These are phyloP conservation scores for Tylopilus sp. DNA, from an alignment of 1,284 basidiomycete species.

Conservation along the genomic window DNA sequence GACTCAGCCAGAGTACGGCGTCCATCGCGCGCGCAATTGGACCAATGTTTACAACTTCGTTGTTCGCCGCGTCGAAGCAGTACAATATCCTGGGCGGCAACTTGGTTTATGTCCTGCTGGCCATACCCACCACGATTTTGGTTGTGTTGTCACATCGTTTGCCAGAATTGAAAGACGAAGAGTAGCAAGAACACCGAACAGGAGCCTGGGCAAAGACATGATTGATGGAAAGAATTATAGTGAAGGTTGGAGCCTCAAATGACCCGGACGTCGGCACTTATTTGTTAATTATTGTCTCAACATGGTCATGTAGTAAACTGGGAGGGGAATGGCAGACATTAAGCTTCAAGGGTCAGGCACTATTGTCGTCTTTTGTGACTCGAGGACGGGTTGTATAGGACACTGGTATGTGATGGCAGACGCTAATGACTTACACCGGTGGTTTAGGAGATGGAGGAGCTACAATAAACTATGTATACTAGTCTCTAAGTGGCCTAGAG, in stretches of 20 bases:
- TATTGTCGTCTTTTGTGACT: too few relatives aligned
- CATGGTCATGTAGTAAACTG: too few relatives aligned
- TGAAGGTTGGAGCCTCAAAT: too few relatives aligned
- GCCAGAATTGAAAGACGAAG: constrained; percentile 8
- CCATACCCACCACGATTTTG: constrained; percentile 17
- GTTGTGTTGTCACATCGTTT: constrained; percentile 20
- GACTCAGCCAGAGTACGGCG: constrained; percentile 49
- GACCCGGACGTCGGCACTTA: too few relatives aligned
- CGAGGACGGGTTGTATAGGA: too few relatives aligned
- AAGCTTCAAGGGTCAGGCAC: too few relatives aligned
- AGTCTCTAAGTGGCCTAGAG: not conserved
- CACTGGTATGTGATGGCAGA: too few relatives aligned
- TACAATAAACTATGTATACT: too few relatives aligned
- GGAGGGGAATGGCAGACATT: too few relatives aligned
- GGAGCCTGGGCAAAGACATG: not conserved
- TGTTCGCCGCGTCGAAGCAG: constrained; percentile 4
- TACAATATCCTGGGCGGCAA: constrained; percentile 37
- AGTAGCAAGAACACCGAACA: not conserved
- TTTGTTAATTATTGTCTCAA: too few relatives aligned
- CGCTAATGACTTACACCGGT: not conserved
- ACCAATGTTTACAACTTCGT: not conserved
- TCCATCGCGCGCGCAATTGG: constrained; percentile 50
- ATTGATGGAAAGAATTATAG: too few relatives aligned
- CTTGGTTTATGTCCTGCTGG: constrained; percentile 36
- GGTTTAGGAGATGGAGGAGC: not conserved